Evolutionary conservation across 2,329 filamentous ascomycete species (phyloP).

Genomic region (Penicillium sp.): DNA sequence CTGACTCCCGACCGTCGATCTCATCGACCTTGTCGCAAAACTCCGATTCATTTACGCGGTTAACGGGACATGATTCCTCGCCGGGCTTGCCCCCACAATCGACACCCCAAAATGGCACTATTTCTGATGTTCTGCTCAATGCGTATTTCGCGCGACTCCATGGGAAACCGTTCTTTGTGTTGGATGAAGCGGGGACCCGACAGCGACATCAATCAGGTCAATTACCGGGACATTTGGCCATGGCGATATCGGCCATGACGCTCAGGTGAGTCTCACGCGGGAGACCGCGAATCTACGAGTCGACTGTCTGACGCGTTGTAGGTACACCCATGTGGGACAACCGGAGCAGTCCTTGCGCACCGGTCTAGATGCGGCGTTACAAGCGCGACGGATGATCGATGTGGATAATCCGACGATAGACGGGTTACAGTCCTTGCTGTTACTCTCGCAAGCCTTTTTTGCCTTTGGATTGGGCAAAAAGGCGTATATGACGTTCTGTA

Average conservation of each 20-base stretch:
- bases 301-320: constrained; percentile 40
- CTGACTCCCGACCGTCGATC: constrained; percentile 19
- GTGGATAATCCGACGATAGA: constrained; percentile 81
- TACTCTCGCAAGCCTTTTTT: constrained; percentile 75
- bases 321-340: constrained; percentile 69
- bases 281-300: constrained; percentile 23
- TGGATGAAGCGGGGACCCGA: constrained; percentile 75
- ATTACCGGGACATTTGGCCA: constrained; percentile 56
- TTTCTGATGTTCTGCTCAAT: constrained; percentile 69
- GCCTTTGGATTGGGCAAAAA: constrained; percentile 80
- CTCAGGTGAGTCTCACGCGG: constrained; percentile 55
- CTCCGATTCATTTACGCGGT: constrained; percentile 20
- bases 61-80: constrained; percentile 21
- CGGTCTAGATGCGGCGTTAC: constrained; percentile 73
- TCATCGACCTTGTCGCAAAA: constrained; percentile 23
- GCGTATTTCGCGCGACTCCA: constrained; percentile 80
- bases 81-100: constrained; percentile 20
- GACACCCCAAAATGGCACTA: constrained; percentile 42
- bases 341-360: constrained; percentile 69
- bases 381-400: constrained; percentile 71
- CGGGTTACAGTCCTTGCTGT: constrained; percentile 72
- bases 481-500: constrained; percentile 84
- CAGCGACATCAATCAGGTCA: constrained; percentile 72
- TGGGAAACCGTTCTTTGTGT: constrained; percentile 77
- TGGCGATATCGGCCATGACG: constrained; percentile 62